Evolutionary conservation across 2,329 filamentous ascomycete genomes (phyloP), one percentile per base, ranked within the genome.

Genomic region (Tolypocladium endophyticum): DNA sequence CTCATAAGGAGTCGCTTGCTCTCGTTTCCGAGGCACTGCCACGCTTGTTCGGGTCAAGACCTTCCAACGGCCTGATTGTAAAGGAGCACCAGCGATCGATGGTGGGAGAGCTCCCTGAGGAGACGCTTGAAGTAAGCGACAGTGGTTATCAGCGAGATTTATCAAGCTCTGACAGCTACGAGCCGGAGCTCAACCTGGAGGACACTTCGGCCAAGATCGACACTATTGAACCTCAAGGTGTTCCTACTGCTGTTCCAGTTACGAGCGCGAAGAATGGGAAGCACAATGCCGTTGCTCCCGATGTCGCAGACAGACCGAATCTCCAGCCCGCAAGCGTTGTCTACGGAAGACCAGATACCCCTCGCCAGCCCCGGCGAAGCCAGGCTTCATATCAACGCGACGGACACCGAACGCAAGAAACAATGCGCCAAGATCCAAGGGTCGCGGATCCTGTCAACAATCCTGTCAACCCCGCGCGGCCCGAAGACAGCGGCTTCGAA

Each of bases 1-100:
- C 68, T 14, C 69, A 76, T 52, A 66, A 63, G 25, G 67, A 70
- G 16, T 75, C 71, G 23, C 69, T 68, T 45, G 61, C 68, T 3
- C 62, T 79, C 3, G 63, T 79, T 12, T 64, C 64, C 2, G 73
- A 76, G 28, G 74, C 77, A 11, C 67, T 81, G 4, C 73, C 75
- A 1, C 68, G 67, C 60, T 64, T n/a, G n/a, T 23, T 23, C 23
- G 23, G 20, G 5, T 2, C n/a, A 4, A 5, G 36, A 6, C 12
- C 50, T 18, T 23, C 30, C 23, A 4, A 5, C 30, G 20, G 9
- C 11, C 12, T 3, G 30, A 16, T 35, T 54, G 30, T 11, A 7
- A 4, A 36, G n/a, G 14, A 23, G 20, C 50, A 35, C 12, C 30
- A 54, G 30, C 20, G 20, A n/a, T 14, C 30, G 12, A 36, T 9